Evolutionary conservation across 108 stramenopile species (phyloP).

Genomic region (Phaeodactylum tricornutum): DNA sequence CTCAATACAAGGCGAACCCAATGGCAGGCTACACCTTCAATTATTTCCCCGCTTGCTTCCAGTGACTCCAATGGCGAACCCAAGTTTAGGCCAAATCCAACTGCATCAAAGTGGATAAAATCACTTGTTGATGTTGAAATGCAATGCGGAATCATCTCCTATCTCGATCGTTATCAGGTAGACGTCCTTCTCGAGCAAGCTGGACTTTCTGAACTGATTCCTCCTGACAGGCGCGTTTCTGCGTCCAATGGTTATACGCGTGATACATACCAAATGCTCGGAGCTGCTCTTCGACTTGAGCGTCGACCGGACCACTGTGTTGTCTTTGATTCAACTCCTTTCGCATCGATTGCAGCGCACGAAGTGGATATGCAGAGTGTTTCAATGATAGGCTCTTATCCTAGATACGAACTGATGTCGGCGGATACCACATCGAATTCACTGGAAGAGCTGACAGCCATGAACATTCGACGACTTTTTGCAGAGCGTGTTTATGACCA

Average conservation of each 20-base stretch:
- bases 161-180: slow-evolving; percentile 45
- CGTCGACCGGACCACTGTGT: slow-evolving; percentile 68
- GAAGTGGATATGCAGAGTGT: slow-evolving; percentile 69
- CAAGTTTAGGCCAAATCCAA: slow-evolving; percentile 19
- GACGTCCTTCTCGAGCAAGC: slow-evolving; percentile 41
- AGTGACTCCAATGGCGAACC: slow-evolving; percentile 17
- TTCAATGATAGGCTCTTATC: slow-evolving; percentile 44
- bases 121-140: slow-evolving; percentile 58
- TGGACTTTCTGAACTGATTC: slow-evolving; percentile 51
- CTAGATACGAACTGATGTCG: slow-evolving; percentile 55
- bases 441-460: slow-evolving; percentile 31
- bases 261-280: slow-evolving; percentile 51
- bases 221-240: slow-evolving; percentile 47
- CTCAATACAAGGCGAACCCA: slow-evolving; percentile 11
- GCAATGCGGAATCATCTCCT: slow-evolving; percentile 53
- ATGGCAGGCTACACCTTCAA: slow-evolving; percentile 4
- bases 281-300: slow-evolving; percentile 52
- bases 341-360: slow-evolving; percentile 39
- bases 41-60: too few species aligned
- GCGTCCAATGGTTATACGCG: background rate
- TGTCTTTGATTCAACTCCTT: slow-evolving; percentile 60
- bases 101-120: slow-evolving; percentile 46
- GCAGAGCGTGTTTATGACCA: slow-evolving; percentile 36
- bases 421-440: slow-evolving; percentile 48
- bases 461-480: slow-evolving; percentile 48